Percentiles rank a stretch among this genome's conserved stretches.
phyloP scores from a whole-genome alignment of 2,329 filamentous ascomycete genomes.

The Fusarium napiforme region DNA sequence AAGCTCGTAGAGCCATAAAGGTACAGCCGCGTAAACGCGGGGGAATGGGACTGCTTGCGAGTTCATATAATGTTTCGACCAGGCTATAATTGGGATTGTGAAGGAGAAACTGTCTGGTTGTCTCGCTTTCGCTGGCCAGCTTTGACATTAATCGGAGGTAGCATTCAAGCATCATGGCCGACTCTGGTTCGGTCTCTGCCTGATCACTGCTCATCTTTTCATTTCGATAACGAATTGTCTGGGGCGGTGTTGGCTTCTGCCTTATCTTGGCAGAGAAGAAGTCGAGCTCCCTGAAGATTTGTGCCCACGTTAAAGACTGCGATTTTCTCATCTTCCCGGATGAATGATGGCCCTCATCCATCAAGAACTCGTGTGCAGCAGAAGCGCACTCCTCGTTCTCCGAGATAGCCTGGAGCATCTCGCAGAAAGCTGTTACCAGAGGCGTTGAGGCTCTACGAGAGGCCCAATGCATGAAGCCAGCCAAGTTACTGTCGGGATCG shows the following conservation, averaged over 20 bases:
- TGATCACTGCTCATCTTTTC: constrained; percentile 72
- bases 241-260: constrained; percentile 69
- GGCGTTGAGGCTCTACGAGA: constrained; percentile 94
- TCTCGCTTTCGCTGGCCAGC: constrained; percentile 77
- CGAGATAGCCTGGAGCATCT: constrained; percentile 91
- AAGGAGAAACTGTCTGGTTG: constrained; percentile 79
- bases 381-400: constrained; percentile 84
- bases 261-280: constrained; percentile 84
- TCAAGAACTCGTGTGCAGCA: constrained; percentile 86
- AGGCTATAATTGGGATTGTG: constrained; percentile 73
- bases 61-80: constrained; percentile 77
- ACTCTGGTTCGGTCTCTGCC: constrained; percentile 88
- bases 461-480: constrained; percentile 97
- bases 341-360: constrained; percentile 82
- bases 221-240: constrained; percentile 59
- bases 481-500: constrained; percentile 90
- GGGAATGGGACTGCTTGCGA: constrained; percentile 81
- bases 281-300: constrained; percentile 90
- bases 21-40: constrained; percentile 83
- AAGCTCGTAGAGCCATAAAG: constrained; percentile 79
- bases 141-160: constrained; percentile 90
- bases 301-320: constrained; percentile 88
- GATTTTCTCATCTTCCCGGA: constrained; percentile 83
- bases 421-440: constrained; percentile 95
- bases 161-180: constrained; percentile 94